These are phyloP conservation scores for Eucalyptus regnans DNA, from an alignment of 345 rosid genomes.

Conservation along the genomic window DNA sequence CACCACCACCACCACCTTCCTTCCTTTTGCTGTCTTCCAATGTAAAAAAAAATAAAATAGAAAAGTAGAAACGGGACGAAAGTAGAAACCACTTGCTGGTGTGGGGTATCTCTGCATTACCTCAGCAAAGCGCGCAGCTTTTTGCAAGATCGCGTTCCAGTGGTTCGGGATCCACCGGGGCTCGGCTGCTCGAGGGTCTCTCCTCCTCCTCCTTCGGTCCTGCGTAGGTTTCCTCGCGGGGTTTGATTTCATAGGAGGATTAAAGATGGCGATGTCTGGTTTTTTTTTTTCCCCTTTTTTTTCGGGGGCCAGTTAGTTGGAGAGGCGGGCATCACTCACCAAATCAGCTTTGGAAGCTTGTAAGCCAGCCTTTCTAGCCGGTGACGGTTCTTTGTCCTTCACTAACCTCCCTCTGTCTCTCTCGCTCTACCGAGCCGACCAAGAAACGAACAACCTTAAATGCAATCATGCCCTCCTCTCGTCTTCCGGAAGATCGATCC, in stretches of 20 bases:
- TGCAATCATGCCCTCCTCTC: background rate
- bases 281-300: fast-evolving
- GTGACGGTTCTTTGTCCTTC: background rate
- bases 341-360: background rate
- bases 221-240: background rate
- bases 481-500: background rate
- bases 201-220: background rate
- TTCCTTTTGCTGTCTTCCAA: background rate
- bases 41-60: background rate
- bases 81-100: background rate
- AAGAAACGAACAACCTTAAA: background rate
- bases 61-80: background rate
- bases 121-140: background rate
- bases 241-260: background rate
- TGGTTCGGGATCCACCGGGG: background rate
- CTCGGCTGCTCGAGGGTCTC: background rate
- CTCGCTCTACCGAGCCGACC: background rate
- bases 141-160: background rate
- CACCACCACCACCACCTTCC: background rate
- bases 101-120: background rate
- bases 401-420: background rate
- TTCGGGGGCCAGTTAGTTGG: background rate
- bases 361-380: background rate
- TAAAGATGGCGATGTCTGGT: background rate
- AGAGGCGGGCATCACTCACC: background rate